Percentiles rank a stretch among this genome's conserved stretches.
Conservation (phyloP, 2,329 filamentous ascomycete species). For the Salinomyces thailandicus region DNA sequence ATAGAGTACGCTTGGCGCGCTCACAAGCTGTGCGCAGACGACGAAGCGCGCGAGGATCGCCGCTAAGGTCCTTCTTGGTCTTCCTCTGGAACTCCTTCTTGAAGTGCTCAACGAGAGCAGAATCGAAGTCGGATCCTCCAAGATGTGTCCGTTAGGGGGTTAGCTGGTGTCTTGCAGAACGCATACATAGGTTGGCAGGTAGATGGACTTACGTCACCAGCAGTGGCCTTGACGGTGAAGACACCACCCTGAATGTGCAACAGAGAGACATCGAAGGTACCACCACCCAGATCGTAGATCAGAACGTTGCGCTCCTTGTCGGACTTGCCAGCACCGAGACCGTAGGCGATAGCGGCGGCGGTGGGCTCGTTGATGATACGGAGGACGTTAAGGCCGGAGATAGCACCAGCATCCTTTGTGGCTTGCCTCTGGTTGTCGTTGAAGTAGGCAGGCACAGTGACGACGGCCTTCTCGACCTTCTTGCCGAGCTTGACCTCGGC, state of each 20-base stretch:
- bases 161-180: no score
- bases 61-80: constrained; percentile 65
- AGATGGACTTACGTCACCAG: constrained; percentile 55
- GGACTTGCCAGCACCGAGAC: constrained; percentile 53
- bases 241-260: constrained; percentile 98
- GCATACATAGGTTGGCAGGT: no score
- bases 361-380: constrained; percentile 99
- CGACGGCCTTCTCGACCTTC: constrained; percentile 98
- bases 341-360: constrained; percentile 94
- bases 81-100: constrained; percentile 86
- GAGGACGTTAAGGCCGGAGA: constrained; percentile 93
- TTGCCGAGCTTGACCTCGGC: constrained; percentile 96
- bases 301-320: constrained; percentile 98
- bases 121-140: constrained; percentile 73
- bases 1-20: constrained; percentile 98
- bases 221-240: constrained; percentile 97
- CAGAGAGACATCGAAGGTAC: constrained; percentile 99
- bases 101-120: constrained; percentile 89
- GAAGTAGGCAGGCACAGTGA: constrained; percentile 99
- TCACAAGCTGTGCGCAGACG: constrained; percentile 96
- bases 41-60: constrained; percentile 84
- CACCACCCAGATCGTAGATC: constrained; percentile 99
- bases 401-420: constrained; percentile 98
- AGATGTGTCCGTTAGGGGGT: constrained; percentile 7
- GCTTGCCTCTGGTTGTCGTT: constrained; percentile 99